phyloP scores from a whole-genome alignment of 2,329 filamentous ascomycete genomes.

The Mycosphaerella sp. region DNA sequence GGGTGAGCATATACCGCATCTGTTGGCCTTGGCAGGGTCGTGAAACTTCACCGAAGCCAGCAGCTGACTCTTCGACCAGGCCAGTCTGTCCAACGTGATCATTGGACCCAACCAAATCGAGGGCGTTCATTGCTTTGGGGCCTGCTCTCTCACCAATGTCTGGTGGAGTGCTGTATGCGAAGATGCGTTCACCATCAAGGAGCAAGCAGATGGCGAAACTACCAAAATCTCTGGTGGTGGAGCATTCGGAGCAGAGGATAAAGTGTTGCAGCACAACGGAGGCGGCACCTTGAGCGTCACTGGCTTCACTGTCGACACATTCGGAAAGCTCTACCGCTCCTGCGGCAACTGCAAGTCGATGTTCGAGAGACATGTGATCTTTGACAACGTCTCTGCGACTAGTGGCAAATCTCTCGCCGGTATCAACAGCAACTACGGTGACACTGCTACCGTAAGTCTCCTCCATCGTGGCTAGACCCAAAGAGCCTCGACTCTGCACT shows the following conservation, averaged over 20 bases:
- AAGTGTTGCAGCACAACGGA: conserved; percentile 36
- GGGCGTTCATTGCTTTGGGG: conserved; percentile 47
- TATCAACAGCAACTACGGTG: conserved; percentile 44
- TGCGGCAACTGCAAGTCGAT: conserved; percentile 46
- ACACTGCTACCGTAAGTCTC: conserved; percentile 5
- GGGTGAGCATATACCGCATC: conserved; percentile 45
- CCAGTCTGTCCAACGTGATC: conserved; percentile 32
- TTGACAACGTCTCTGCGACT: conserved; percentile 41
- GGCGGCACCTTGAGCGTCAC: conserved; percentile 34
- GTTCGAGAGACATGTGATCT: conserved; percentile 40
- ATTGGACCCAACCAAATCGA: conserved; percentile 49
- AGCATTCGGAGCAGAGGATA: conserved; percentile 25
- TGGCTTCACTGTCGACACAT: conserved; percentile 39
- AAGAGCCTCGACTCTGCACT: not conserved
- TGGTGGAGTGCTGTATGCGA: conserved; percentile 42
- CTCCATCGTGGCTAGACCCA: no score
- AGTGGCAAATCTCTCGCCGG: conserved; percentile 42
- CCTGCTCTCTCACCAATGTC: conserved; percentile 45
- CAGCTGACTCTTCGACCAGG: not conserved
- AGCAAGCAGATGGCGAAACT: conserved; percentile 22
- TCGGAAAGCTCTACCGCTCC: conserved; percentile 48
- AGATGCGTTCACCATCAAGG: conserved; percentile 33
- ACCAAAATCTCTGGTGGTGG: conserved; percentile 35
- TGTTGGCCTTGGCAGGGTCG: not conserved
- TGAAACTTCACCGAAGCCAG: not conserved